phyloP scores from a whole-genome alignment of 2,329 filamentous ascomycete species.

The Lithohypha guttulata region DNA sequence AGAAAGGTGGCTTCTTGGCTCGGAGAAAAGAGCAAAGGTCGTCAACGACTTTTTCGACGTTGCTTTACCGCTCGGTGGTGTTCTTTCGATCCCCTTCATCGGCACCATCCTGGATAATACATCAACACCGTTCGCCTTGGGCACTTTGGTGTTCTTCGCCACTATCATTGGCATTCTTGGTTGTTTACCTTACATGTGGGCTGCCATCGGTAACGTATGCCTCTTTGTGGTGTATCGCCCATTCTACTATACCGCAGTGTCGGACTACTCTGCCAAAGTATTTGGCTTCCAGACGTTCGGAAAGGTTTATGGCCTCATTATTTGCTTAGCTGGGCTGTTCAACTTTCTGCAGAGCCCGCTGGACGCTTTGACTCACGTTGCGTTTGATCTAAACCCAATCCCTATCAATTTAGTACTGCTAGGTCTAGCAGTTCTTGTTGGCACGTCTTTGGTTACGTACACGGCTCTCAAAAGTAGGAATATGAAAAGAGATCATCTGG shows the following conservation, averaged over 20 bases:
- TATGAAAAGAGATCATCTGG: slow-evolving; percentile 21
- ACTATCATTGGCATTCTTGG: slow-evolving; percentile 68
- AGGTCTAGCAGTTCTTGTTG: slow-evolving; percentile 50
- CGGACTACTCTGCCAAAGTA: slow-evolving; percentile 79
- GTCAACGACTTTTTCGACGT: slow-evolving; percentile 81
- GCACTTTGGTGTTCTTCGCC: slow-evolving; percentile 57
- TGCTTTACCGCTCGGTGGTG: slow-evolving; percentile 71
- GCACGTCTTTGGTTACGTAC: slow-evolving; percentile 54
- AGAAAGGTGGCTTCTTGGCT: slow-evolving; percentile 63
- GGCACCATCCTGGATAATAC: slow-evolving; percentile 67
- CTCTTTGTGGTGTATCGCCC: slow-evolving; percentile 46
- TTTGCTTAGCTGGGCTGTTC: slow-evolving; percentile 70
- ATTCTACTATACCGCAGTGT: slow-evolving; percentile 24
- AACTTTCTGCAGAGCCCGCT: slow-evolving; percentile 76
- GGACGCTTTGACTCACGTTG: slow-evolving; percentile 64
- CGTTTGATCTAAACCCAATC: slow-evolving; percentile 60
- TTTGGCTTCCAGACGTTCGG: slow-evolving; percentile 88
- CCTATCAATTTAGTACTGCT: slow-evolving; percentile 67
- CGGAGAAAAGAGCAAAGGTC: slow-evolving; percentile 48
- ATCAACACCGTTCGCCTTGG: slow-evolving; percentile 60
- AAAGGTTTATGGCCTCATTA: slow-evolving; percentile 85
- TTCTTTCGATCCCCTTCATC: slow-evolving; percentile 79
- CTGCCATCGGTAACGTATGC: slow-evolving; percentile 59
- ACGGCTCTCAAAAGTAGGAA: slow-evolving; percentile 44
- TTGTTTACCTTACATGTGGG: slow-evolving; percentile 58